Evolutionary conservation across 768 basidiomycete genomes (phyloP), one percentile per base, ranked within the genome.

Genomic region (Russula ochroleuca): DNA sequence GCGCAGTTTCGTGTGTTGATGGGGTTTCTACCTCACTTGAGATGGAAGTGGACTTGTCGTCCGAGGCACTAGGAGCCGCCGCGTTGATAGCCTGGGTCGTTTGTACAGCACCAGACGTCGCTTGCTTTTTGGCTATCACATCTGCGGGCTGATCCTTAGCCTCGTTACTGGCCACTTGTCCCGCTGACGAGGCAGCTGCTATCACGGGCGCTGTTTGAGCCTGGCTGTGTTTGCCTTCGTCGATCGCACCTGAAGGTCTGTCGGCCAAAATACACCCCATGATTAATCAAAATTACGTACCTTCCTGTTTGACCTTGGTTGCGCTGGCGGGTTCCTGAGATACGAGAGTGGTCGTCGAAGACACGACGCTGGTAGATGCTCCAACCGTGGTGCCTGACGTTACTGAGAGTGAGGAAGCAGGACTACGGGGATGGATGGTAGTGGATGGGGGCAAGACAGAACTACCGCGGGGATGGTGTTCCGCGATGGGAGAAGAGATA

Each of bases 331-430:
- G 10, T 23, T 56, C 48, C 25, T 50, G 53, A 2, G 58, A 56
- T 0, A 60, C 63, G 41, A 61, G 59, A 25, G 63, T 61, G 14
- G 53, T 28, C 9, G 41, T 13, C 17, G 63, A 59, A n/a, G 63
- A 60, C 9, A 37, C 15, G n/a, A 28, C 21, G n/a, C 59, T 60
- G 15, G 19, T 0, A 23, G 52, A 59, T 10, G 59, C 50, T 8
- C 21, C 7, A n/a, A 31, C 21, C 13, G 59, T 19, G 13, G 21
- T 37, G 38, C 19, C 6, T 14, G 58, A n/a, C 6, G 21, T 17
- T 35, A 14, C 5, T 8, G 52, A 40, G 17, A 21, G 47, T 14
- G 52, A 33, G 19, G 50, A 48, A 4, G 52, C 7, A 0, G 51
- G 21, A 33, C 0, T 21, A 55, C 21, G 57, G 17, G 8, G 11